Percentiles rank a stretch among this genome's conserved stretches.
phyloP scores from a whole-genome alignment of 257 asterid species.

The Solanum sparsipilum region DNA sequence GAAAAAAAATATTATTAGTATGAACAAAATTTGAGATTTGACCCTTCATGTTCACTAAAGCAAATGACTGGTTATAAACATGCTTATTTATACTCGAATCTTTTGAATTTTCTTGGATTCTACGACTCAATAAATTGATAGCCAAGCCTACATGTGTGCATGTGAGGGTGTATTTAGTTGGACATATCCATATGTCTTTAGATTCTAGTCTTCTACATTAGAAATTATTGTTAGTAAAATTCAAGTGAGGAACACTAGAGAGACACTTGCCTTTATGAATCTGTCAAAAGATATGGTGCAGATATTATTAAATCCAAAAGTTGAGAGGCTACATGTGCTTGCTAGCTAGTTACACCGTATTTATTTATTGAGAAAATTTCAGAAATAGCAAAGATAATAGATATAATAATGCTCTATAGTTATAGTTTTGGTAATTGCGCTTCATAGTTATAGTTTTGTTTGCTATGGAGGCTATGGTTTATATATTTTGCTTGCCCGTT shows the following conservation, averaged over 20 bases:
- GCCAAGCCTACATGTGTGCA: not conserved
- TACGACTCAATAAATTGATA: not conserved
- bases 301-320: not conserved
- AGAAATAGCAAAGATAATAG: too few species aligned
- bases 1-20: not conserved
- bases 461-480: not conserved
- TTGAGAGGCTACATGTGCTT: not conserved
- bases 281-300: not conserved
- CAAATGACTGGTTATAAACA: not conserved
- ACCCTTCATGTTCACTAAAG: not conserved
- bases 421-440: too few species aligned
- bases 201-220: not conserved
- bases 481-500: too few species aligned
- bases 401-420: too few species aligned
- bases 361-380: too few species aligned
- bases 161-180: not conserved
- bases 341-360: not conserved
- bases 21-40: not conserved
- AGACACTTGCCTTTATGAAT: not conserved
- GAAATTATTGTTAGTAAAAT: not conserved
- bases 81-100: not conserved
- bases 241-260: not conserved
- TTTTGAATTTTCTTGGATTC: not conserved
- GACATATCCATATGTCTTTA: not conserved
- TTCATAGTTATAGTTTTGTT: not conserved